A percentile compares a stretch with the other conserved stretches of the same genome.
These are phyloP conservation scores for Cunninghamia lanceolata DNA, from an alignment of 75 land plant genomes.

Conservation along the genomic window DNA sequence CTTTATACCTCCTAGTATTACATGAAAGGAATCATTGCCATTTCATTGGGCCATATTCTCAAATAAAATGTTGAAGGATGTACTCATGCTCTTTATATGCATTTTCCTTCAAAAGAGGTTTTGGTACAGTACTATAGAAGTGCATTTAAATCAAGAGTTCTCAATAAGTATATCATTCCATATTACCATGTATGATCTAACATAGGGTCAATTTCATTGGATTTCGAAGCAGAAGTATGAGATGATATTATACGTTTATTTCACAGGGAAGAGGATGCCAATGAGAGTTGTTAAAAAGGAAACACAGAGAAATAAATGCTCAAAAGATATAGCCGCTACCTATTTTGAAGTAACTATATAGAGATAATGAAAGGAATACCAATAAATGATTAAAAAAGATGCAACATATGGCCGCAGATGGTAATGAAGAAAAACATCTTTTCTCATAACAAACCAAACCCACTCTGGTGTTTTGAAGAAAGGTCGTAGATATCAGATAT, in stretches of 20 bases:
- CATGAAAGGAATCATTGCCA: conserved; percentile 73
- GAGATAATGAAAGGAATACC: too few relatives aligned
- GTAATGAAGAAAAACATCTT: too few relatives aligned
- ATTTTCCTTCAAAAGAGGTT: conserved; percentile 76
- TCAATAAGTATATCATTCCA: conserved; percentile 74
- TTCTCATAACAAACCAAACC: too few relatives aligned
- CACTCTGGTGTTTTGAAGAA: too few relatives aligned
- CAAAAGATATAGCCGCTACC: too few relatives aligned
- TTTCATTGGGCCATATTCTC: conserved; percentile 71
- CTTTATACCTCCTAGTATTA: conserved; percentile 90
- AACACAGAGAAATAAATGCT: too few relatives aligned
- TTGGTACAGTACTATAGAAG: conserved; percentile 63
- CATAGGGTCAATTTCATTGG: conserved; percentile 61
- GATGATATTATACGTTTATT: conserved; percentile 88
- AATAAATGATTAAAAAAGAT: too few relatives aligned
- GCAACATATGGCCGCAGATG: too few relatives aligned
- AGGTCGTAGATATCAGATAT: too few relatives aligned
- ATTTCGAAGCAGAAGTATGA: conserved; percentile 88
- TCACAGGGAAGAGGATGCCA: conserved; percentile 97
- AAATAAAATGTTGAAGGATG: conserved; percentile 45
- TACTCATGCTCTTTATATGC: conserved; percentile 83
- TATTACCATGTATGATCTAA: conserved; percentile 76
- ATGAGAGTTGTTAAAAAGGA: too few relatives aligned
- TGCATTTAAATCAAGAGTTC: conserved; percentile 49
- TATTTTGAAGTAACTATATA: too few relatives aligned